Evolutionary conservation across 2,329 filamentous ascomycete species (phyloP).

Genomic region (Xylaria sp.): DNA sequence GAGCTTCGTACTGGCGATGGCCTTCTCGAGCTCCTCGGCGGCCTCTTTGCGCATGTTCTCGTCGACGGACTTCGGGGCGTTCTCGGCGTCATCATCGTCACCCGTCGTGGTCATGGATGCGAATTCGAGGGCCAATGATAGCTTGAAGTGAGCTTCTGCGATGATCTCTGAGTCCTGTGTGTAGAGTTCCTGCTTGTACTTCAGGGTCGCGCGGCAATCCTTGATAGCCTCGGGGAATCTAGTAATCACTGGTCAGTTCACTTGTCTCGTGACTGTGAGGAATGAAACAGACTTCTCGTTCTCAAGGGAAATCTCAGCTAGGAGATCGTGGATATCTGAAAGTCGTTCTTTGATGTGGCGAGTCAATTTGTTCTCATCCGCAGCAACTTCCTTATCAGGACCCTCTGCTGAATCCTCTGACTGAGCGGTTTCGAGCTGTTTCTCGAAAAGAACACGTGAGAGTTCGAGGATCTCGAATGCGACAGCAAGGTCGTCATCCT

Average conservation of each 20-base stretch:
- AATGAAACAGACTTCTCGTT: constrained; percentile 63
- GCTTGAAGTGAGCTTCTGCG: constrained; percentile 93
- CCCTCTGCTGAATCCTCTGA: constrained; percentile 34
- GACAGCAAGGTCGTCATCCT: constrained; percentile 68
- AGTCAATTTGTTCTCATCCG: constrained; percentile 38
- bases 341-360: constrained; percentile 75
- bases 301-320: constrained; percentile 95
- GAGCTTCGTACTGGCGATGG: constrained; percentile 65
- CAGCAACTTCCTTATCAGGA: constrained; percentile 17
- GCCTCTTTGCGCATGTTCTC: constrained; percentile 67
- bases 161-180: constrained; percentile 76
- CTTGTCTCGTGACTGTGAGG: constrained; percentile 5
- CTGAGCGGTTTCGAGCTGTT: constrained; percentile 44
- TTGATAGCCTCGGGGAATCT: constrained; percentile 80
- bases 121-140: constrained; percentile 91
- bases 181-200: constrained; percentile 73
- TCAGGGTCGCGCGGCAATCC: constrained; percentile 72
- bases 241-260: constrained; percentile 18
- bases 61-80: constrained; percentile 51
- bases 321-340: constrained; percentile 87
- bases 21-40: constrained; percentile 63
- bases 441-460: constrained; percentile 60
- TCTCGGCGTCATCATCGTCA: constrained; percentile 40
- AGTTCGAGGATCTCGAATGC: constrained; percentile 83
- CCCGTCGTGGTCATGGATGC: constrained; percentile 66